phyloP scores from a whole-genome alignment of 2,329 filamentous ascomycete genomes.

The Sporothrix euskadiensis region DNA sequence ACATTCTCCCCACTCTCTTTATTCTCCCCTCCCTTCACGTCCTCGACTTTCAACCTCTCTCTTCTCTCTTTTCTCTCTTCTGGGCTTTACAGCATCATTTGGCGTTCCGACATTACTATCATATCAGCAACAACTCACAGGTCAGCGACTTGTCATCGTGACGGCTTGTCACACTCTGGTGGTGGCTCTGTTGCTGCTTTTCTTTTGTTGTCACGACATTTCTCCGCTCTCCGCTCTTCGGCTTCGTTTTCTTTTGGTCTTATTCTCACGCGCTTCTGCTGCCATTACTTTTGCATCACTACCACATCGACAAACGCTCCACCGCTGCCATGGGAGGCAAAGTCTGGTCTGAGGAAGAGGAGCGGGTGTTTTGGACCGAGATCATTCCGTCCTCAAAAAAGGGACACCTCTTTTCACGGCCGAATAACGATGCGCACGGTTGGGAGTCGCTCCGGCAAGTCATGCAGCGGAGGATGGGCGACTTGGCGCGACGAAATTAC shows the following conservation, averaged over 20 bases:
- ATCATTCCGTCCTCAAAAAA: constrained; percentile 38
- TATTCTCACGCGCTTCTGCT: neutral
- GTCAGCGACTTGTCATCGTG: too few species aligned
- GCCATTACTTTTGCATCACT: neutral
- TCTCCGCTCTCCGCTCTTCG: neutral
- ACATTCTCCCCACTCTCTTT: neutral
- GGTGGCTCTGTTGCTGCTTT: neutral
- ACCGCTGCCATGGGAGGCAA: constrained; percentile 50
- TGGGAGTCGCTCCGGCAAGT: constrained; percentile 34
- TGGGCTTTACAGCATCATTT: neutral
- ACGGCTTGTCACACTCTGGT: neutral
- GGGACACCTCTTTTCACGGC: constrained; percentile 31
- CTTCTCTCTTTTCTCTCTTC: neutral
- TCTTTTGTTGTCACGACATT: neutral
- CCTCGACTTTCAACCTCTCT: neutral
- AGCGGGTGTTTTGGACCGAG: constrained; percentile 50
- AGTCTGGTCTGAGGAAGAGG: constrained; percentile 52
- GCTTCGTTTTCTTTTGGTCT: constrained; percentile 4
- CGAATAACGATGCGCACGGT: constrained; percentile 24
- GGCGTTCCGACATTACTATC: neutral
- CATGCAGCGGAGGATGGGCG: constrained; percentile 35
- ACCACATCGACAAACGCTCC: neutral
- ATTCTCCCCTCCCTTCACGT: neutral
- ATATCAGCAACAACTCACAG: too few species aligned
- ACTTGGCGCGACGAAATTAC: constrained; percentile 35